Evolutionary conservation across 768 basidiomycete genomes (phyloP).

Genomic region (Pulveroboletus sp.): DNA sequence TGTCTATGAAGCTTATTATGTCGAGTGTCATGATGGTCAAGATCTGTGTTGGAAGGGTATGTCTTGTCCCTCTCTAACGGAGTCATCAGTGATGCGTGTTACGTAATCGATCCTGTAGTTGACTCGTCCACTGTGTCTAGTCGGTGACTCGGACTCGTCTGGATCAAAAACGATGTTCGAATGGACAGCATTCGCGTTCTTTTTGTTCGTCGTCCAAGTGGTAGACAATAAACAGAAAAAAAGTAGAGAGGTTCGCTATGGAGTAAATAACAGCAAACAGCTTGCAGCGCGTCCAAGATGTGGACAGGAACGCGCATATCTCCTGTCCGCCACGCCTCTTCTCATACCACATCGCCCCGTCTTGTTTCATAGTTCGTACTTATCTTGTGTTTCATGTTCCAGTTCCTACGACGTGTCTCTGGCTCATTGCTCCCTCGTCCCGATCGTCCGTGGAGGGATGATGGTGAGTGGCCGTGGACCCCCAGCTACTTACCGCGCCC

Average conservation of each 20-base stretch:
- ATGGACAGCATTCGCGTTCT: background rate
- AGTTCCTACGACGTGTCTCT: constrained; percentile 66
- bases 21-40: constrained; percentile 68
- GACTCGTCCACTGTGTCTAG: no score
- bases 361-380: background rate
- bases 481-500: constrained; percentile 1
- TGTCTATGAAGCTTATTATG: constrained; percentile 73
- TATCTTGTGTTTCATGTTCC: constrained; percentile 44
- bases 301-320: constrained; percentile 6
- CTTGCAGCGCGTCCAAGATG: background rate
- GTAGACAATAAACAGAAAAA: background rate
- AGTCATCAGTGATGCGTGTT: background rate
- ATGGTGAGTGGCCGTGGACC: constrained; percentile 46
- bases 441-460: constrained; percentile 74
- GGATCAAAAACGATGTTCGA: background rate
- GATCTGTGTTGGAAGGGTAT: background rate
- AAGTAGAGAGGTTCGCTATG: background rate
- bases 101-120: constrained; percentile 10
- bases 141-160: background rate
- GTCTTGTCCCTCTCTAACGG: background rate
- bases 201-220: background rate
- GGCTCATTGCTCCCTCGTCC: constrained; percentile 63
- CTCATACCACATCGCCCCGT: background rate
- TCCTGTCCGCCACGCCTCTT: constrained; percentile 1
- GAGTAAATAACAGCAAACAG: constrained; percentile 27